Conservation (phyloP, 305 asterid species). For the Ruellia speciosa region DNA sequence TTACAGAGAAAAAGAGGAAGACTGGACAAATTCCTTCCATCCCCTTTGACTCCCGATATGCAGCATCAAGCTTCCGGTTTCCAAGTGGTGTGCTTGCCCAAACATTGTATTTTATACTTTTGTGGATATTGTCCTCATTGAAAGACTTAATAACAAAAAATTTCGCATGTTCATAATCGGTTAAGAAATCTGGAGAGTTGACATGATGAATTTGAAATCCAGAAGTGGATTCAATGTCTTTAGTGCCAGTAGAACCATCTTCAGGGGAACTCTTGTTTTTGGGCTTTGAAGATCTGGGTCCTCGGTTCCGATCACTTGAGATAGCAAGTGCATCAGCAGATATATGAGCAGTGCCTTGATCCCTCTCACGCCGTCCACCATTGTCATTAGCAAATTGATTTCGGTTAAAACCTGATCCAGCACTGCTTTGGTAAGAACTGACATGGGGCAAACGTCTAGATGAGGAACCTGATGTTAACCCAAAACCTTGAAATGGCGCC, state of each 20-base stretch:
- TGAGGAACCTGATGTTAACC: constrained; percentile 53
- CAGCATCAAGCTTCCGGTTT: constrained; percentile 90
- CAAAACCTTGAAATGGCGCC: constrained; percentile 71
- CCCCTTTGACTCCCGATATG: constrained; percentile 66
- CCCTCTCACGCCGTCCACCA: constrained; percentile 79
- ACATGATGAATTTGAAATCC: constrained; percentile 43
- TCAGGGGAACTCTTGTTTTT: constrained; percentile 50
- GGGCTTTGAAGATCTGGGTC: constrained; percentile 89
- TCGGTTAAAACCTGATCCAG: constrained; percentile 53
- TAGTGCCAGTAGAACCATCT: constrained; percentile 48
- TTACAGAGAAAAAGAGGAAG: constrained; percentile 88
- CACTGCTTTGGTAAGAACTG: constrained; percentile 47
- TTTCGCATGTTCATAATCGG: constrained; percentile 64
- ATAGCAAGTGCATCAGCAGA: constrained; percentile 54
- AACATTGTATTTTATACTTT: constrained; percentile 76
- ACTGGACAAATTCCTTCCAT: constrained; percentile 58
- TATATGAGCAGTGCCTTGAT: constrained; percentile 42
- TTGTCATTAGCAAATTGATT: constrained; percentile 47
- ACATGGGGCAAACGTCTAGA: constrained; percentile 47
- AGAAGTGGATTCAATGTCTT: constrained; percentile 53
- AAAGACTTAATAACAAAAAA: constrained; percentile 92
- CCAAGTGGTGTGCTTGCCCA: constrained; percentile 99
- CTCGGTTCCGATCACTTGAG: constrained; percentile 77
- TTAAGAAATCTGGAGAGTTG: constrained; percentile 60
- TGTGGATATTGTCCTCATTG: constrained; percentile 94